Conservation (phyloP, 495 filamentous ascomycete species). For the Delitschia confertaspora region DNA sequence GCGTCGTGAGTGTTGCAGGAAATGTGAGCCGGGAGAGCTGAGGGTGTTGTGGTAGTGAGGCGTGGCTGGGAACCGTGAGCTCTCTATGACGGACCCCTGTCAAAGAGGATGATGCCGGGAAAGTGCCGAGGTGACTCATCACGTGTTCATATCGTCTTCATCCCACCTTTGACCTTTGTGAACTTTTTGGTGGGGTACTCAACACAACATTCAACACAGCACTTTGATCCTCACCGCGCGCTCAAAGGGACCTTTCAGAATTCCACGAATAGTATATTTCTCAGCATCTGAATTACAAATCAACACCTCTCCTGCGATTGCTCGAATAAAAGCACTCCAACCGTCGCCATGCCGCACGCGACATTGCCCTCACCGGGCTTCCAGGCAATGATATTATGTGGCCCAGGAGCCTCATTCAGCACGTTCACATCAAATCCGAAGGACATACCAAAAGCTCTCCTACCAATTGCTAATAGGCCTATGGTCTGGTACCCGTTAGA, state of each 20-base stretch:
- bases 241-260: too few relatives aligned
- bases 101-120: too few relatives aligned
- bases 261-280: too few relatives aligned
- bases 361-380: slow-evolving; percentile 69
- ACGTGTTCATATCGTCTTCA: too few relatives aligned
- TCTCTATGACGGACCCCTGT: slow-evolving; percentile 9
- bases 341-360: slow-evolving; percentile 56
- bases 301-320: too few relatives aligned
- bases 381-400: slow-evolving; percentile 88
- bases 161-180: too few relatives aligned
- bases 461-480: slow-evolving; percentile 87
- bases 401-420: slow-evolving; percentile 78
- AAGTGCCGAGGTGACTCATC: too few relatives aligned
- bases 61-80: background rate
- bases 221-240: too few relatives aligned
- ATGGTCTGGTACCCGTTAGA: slow-evolving; percentile 95
- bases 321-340: too few relatives aligned
- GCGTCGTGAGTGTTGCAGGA: slow-evolving; percentile 17
- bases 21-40: slow-evolving; percentile 7
- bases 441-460: slow-evolving; percentile 80
- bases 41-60: slow-evolving; percentile 11
- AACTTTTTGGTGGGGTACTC: too few relatives aligned
- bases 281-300: too few relatives aligned
- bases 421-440: slow-evolving; percentile 87
- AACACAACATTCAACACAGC: too few relatives aligned